Conservation (phyloP, 306 rosid species). For the Casuarina cunninghamiana region DNA sequence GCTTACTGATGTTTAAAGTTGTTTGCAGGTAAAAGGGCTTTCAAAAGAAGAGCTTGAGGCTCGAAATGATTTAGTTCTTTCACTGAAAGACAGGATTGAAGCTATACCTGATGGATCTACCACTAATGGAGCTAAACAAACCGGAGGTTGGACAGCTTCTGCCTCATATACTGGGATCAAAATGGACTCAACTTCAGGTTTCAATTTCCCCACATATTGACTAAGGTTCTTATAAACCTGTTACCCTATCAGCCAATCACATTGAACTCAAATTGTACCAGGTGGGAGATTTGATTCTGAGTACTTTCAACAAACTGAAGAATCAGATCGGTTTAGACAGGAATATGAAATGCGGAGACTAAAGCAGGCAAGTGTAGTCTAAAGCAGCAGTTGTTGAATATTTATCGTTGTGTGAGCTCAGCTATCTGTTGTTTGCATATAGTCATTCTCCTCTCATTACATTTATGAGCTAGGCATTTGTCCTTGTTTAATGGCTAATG, state of each 20-base stretch:
- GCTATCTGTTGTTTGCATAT: background rate
- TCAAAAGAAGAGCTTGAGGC: slow-evolving; percentile 34
- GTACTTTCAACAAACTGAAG: slow-evolving; percentile 38
- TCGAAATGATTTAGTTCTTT: slow-evolving; percentile 33
- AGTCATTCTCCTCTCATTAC: background rate
- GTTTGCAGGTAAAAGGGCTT: slow-evolving; percentile 30
- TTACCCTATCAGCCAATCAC: background rate
- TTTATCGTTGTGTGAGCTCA: background rate
- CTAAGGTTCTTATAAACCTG: background rate
- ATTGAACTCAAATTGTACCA: background rate
- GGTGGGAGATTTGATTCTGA: slow-evolving; percentile 33
- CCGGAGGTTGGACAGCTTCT: slow-evolving; percentile 27
- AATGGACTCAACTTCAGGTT: slow-evolving; percentile 29
- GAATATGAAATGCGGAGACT: slow-evolving; percentile 40
- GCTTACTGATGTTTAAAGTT: background rate
- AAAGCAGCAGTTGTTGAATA: background rate
- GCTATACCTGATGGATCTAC: slow-evolving; percentile 37
- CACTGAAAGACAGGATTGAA: slow-evolving; percentile 35
- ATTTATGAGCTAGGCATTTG: background rate
- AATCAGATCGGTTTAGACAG: slow-evolving; percentile 35
- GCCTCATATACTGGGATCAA: slow-evolving; percentile 30
- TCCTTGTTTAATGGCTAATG: background rate
- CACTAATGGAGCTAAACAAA: slow-evolving; percentile 22
- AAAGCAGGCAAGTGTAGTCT: slow-evolving; percentile 35
- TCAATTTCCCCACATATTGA: background rate